phyloP scores from a whole-genome alignment of 768 basidiomycete genomes.

The Cystobasidium onofrii region DNA sequence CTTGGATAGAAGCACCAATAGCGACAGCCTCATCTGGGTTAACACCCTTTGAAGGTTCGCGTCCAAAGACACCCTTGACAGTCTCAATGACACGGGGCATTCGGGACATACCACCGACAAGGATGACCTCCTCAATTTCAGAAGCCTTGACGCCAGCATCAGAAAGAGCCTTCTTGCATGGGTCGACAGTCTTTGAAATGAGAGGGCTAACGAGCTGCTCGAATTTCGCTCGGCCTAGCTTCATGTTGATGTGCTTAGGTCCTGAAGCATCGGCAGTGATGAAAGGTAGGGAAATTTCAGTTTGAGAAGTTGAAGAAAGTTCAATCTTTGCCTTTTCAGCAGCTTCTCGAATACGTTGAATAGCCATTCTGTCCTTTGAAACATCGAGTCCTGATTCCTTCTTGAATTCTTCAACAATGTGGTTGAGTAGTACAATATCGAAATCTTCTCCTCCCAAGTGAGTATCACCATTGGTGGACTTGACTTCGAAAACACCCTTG shows the following conservation, averaged over 20 bases:
- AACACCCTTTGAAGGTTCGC: slow-evolving; percentile 95
- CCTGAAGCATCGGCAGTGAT: slow-evolving; percentile 92
- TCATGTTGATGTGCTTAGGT: slow-evolving; percentile 93
- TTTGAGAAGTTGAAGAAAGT: slow-evolving; percentile 84
- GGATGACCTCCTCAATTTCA: slow-evolving; percentile 91
- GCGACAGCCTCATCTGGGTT: slow-evolving; percentile 99
- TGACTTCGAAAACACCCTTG: slow-evolving; percentile 98
- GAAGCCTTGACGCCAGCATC: slow-evolving; percentile 88
- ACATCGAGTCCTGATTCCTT: slow-evolving; percentile 79
- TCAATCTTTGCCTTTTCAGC: slow-evolving; percentile 99
- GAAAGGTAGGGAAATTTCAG: slow-evolving; percentile 95
- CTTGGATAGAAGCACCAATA: slow-evolving; percentile 95
- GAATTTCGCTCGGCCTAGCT: slow-evolving; percentile 79
- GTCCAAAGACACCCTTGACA: slow-evolving; percentile 86
- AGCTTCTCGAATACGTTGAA: slow-evolving; percentile 97
- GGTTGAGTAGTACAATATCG: slow-evolving; percentile 76
- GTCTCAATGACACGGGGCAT: slow-evolving; percentile 94
- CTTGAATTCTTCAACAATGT: slow-evolving; percentile 86
- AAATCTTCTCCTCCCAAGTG: slow-evolving; percentile 98
- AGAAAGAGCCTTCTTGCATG: slow-evolving; percentile 91
- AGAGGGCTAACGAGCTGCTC: slow-evolving; percentile 74
- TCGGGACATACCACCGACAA: slow-evolving; percentile 97
- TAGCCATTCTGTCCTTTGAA: slow-evolving; percentile 80
- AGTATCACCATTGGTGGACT: slow-evolving; percentile 98
- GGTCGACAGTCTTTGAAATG: slow-evolving; percentile 81